Conservation (phyloP, 2,329 filamentous ascomycete species). For the Acrodontium crateriforme region DNA sequence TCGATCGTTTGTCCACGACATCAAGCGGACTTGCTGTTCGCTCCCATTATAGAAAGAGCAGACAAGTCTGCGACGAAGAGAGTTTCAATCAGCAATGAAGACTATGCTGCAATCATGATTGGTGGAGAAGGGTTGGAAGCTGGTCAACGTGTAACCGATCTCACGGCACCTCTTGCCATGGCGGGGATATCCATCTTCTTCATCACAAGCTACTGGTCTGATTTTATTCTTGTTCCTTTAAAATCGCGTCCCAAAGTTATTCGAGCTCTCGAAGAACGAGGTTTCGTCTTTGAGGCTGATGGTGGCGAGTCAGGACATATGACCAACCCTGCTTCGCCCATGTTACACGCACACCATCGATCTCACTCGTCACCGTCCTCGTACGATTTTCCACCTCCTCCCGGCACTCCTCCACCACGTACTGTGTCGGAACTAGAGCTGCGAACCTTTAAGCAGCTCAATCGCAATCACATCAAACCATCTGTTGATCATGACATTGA, state of each 20-base stretch:
- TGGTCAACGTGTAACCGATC: constrained; percentile 76
- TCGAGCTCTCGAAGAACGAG: constrained; percentile 59
- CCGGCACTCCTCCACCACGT: constrained; percentile 62
- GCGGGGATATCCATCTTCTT: constrained; percentile 96
- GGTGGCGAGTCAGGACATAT: constrained; percentile 32
- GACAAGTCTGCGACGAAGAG: constrained; percentile 28
- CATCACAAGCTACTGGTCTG: constrained; percentile 94
- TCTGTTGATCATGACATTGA: constrained; percentile 54
- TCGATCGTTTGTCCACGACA: constrained; percentile 75
- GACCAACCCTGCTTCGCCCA: constrained; percentile 34
- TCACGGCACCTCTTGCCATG: constrained; percentile 80
- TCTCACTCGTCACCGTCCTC: constrained; percentile 32
- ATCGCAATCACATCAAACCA: constrained; percentile 60
- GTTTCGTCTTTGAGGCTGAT: constrained; percentile 66
- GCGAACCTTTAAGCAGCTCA: constrained; percentile 74
- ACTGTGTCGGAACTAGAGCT: constrained; percentile 66
- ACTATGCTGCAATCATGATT: constrained; percentile 80
- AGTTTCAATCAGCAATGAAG: constrained; percentile 66
- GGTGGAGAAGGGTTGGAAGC: constrained; percentile 83
- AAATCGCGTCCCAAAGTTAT: constrained; percentile 63
- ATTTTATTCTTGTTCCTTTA: constrained; percentile 83
- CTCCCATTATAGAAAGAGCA: constrained; percentile 53
- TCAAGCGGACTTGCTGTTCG: constrained; percentile 62
- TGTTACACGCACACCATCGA: constrained; percentile 43
- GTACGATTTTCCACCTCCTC: constrained; percentile 33